These are phyloP conservation scores for Geranomyces michiganensis DNA, from an alignment of 192 early-diverging fungal genomes.

Conservation along the genomic window DNA sequence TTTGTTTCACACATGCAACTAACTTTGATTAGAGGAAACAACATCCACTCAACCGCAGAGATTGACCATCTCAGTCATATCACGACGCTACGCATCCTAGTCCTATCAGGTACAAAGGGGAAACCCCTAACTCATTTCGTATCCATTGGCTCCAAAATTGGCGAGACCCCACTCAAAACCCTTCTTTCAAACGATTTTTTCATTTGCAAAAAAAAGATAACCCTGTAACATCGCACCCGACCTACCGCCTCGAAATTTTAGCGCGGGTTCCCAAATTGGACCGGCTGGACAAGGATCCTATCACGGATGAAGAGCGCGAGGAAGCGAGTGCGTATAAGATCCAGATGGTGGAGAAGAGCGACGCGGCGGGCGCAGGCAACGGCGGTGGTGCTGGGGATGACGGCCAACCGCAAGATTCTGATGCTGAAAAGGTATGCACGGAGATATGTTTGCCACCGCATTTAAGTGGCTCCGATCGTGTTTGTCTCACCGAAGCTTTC, in stretches of 20 bases:
- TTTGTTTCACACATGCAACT: too few relatives aligned
- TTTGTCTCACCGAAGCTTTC: too few relatives aligned
- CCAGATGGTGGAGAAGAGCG: conserved; percentile 21
- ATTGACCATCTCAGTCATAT: conserved; percentile 44
- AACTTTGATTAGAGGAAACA: conserved; percentile 56
- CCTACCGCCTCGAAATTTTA: conserved; percentile 56
- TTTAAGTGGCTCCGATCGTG: background rate
- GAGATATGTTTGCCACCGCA: too few relatives aligned
- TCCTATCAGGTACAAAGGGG: conserved; percentile 52
- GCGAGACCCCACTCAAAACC: too few relatives aligned
- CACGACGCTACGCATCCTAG: conserved; percentile 42
- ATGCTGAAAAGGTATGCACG: background rate
- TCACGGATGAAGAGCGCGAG: conserved; percentile 58
- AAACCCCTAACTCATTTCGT: too few relatives aligned
- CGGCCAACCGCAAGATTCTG: background rate
- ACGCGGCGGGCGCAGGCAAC: conserved; percentile 2
- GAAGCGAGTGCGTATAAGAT: conserved; percentile 41
- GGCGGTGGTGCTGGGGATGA: background rate
- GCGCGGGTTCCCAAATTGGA: conserved; percentile 50
- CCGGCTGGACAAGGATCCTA: conserved; percentile 55
- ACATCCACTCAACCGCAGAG: conserved; percentile 46
- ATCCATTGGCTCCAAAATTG: too few relatives aligned
- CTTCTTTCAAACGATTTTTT: too few relatives aligned
- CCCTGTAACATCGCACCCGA: conserved; percentile 46
- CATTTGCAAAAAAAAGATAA: conserved; percentile 45